These are phyloP conservation scores for Paecilomyces dactylethromorphus DNA, from an alignment of 2,329 filamentous ascomycete genomes.

Conservation along the genomic window DNA sequence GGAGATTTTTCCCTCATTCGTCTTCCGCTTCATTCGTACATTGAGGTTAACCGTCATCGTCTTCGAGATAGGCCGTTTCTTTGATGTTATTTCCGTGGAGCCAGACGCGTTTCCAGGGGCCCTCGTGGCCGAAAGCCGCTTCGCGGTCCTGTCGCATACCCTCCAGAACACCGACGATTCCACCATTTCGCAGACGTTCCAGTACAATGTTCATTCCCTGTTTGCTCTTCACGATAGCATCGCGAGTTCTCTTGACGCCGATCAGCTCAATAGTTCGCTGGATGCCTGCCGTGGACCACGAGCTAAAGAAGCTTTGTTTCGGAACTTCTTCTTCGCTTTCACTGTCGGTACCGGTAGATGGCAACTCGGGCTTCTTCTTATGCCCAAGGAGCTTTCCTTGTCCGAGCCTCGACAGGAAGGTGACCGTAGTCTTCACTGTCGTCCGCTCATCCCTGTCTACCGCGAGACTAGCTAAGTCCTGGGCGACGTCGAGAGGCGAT, in stretches of 20 bases:
- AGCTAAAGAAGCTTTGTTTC: constrained; percentile 52
- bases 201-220: constrained; percentile 63
- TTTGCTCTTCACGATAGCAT: constrained; percentile 56
- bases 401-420: constrained; percentile 54
- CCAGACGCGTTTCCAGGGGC: constrained; percentile 38
- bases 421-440: constrained; percentile 55
- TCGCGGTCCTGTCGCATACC: constrained; percentile 60
- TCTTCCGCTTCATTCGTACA: neutral
- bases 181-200: constrained; percentile 57
- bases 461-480: constrained; percentile 21
- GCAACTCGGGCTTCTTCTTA: constrained; percentile 32
- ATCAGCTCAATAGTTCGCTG: constrained; percentile 60
- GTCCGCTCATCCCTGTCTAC: constrained; percentile 43
- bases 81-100: constrained; percentile 24
- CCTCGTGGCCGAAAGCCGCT: constrained; percentile 29
- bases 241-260: constrained; percentile 53
- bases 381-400: constrained; percentile 45
- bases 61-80: constrained; percentile 16
- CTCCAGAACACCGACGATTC: constrained; percentile 62
- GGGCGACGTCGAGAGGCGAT: constrained; percentile 13
- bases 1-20: neutral
- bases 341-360: constrained; percentile 29
- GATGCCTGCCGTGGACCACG: constrained; percentile 53
- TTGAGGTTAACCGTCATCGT: constrained; percentile 20
- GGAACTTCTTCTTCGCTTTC: constrained; percentile 44